A percentile compares a stretch with the other conserved stretches of the same genome.
Evolutionary conservation across 768 basidiomycete species (phyloP).

Genomic region (Kwoniella pini): DNA sequence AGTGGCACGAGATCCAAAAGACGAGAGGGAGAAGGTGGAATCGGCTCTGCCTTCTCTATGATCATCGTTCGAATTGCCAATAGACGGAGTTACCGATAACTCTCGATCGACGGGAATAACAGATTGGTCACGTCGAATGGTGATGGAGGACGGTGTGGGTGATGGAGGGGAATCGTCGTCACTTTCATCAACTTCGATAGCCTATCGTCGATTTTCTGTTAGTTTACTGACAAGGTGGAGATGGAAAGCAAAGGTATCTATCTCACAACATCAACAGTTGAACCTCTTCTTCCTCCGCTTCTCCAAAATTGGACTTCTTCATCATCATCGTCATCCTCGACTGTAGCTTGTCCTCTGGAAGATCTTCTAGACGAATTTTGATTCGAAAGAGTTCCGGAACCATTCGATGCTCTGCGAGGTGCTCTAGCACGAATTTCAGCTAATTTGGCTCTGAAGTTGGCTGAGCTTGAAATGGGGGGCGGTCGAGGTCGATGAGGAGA

Average conservation of each 20-base stretch:
- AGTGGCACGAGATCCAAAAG: neutral
- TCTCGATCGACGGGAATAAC: neutral
- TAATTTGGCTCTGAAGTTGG: neutral
- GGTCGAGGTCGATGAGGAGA: neutral
- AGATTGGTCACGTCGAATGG: neutral
- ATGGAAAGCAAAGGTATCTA: neutral
- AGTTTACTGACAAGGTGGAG: neutral
- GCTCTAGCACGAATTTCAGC: neutral
- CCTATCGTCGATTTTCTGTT: too few relatives aligned
- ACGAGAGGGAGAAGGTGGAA: neutral
- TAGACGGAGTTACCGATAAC: neutral
- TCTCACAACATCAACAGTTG: neutral
- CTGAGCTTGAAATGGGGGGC: neutral
- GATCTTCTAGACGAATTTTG: too few relatives aligned
- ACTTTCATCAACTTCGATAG: neutral
- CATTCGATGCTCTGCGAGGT: neutral
- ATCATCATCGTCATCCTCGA: neutral
- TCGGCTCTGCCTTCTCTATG: neutral
- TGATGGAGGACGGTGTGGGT: neutral
- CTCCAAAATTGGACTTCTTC: slow-evolving; percentile 1
- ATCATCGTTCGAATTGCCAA: too few relatives aligned
- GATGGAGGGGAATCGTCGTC: neutral
- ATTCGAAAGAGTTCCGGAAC: too few relatives aligned
- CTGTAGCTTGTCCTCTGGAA: neutral
- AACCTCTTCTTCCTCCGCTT: neutral